These are phyloP conservation scores for Acacia melanoxylon DNA, from an alignment of 306 rosid species.

Conservation along the genomic window DNA sequence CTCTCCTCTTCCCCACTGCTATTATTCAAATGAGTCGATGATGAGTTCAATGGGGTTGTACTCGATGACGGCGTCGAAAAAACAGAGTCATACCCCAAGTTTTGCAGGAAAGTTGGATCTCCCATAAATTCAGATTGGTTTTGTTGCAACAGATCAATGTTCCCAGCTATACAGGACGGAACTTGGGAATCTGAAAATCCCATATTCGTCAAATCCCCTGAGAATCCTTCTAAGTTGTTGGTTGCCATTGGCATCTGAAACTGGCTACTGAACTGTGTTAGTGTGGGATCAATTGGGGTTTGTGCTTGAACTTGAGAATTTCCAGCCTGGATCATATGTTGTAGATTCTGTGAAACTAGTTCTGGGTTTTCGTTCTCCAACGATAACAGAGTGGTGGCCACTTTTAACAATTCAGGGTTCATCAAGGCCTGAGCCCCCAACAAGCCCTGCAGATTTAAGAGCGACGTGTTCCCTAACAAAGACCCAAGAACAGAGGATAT, in stretches of 20 bases:
- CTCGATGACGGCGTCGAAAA: conserved; percentile 62
- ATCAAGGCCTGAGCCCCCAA: conserved; percentile 51
- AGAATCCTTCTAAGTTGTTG: conserved; percentile 11
- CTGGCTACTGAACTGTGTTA: conserved; percentile 23
- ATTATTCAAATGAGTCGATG: conserved; percentile 45
- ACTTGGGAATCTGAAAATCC: conserved; percentile 38
- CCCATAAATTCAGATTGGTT: conserved; percentile 35
- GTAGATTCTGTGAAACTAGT: conserved; percentile 34
- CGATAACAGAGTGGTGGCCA: conserved; percentile 43
- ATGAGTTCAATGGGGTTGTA: conserved; percentile 55
- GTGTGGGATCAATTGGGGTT: conserved; percentile 27
- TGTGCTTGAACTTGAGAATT: conserved; percentile 10
- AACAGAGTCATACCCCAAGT: conserved; percentile 50
- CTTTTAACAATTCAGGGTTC: conserved; percentile 52
- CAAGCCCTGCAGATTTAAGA: conserved; percentile 51
- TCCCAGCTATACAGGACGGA: conserved; percentile 28
- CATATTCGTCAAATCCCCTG: conserved; percentile 27
- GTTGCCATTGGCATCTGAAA: conserved; percentile 27
- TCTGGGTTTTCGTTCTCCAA: conserved; percentile 43
- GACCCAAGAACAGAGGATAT: conserved; percentile 54
- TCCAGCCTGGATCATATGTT: conserved; percentile 35
- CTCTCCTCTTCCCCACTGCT: conserved; percentile 62
- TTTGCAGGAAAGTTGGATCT: conserved; percentile 23
- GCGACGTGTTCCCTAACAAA: conserved; percentile 47
- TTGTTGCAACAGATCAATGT: conserved; percentile 28